Evolutionary conservation across 768 basidiomycete genomes (phyloP).

Genomic region (Tulasnella sp.): DNA sequence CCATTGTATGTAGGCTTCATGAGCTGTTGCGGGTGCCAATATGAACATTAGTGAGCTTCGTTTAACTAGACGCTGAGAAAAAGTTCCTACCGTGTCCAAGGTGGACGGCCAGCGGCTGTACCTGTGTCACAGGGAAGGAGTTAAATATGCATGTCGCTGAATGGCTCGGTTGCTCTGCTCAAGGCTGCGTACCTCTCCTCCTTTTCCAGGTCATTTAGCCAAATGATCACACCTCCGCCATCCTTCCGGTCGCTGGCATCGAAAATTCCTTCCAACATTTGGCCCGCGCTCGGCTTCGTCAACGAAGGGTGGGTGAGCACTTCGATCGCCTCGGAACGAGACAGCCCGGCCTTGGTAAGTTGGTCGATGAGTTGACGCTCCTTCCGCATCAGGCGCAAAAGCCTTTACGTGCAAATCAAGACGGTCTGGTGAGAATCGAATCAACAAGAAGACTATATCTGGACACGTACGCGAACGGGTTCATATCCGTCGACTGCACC

Average conservation of each 20-base stretch:
- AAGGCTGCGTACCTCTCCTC: conserved; percentile 62
- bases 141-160: not conserved
- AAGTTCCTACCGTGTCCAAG: conserved; percentile 51
- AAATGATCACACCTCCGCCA: conserved; percentile 71
- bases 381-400: conserved; percentile 71
- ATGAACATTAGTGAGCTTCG: not conserved
- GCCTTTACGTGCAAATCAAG: conserved; percentile 44
- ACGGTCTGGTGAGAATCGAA: not conserved
- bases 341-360: conserved; percentile 65
- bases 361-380: conserved; percentile 67
- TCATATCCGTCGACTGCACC: conserved; percentile 64
- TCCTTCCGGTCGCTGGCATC: conserved; percentile 89
- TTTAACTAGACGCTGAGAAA: not conserved
- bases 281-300: conserved; percentile 55
- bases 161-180: not conserved
- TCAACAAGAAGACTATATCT: not conserved
- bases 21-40: conserved; percentile 52
- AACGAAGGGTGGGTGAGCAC: conserved; percentile 70
- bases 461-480: conserved; percentile 61
- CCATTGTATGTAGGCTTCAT: conserved; percentile 81
- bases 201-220: conserved; percentile 91
- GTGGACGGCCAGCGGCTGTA: conserved; percentile 59
- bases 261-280: conserved; percentile 70
- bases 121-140: conserved; percentile 41
- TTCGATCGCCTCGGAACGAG: conserved; percentile 66